Evolutionary conservation across 345 rosid genomes (phyloP), one percentile per base, ranked within the genome.

Genomic region (Dovyalis caffra): DNA sequence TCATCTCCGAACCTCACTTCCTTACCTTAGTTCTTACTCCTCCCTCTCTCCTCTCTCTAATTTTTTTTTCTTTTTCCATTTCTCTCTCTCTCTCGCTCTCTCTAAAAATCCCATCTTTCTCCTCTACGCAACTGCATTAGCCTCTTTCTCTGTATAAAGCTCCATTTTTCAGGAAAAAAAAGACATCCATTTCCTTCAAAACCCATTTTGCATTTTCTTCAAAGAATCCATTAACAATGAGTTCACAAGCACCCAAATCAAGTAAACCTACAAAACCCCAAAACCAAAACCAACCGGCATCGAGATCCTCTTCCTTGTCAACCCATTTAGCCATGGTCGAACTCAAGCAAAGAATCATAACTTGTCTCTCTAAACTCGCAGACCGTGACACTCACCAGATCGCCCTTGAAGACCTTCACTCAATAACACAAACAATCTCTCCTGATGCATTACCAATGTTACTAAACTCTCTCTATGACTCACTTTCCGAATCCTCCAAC

Each of bases 301-400:
- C 84, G 5, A 83, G 85, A 77, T 83, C 97, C 37, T 79, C 93
- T 12, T 89, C 98, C 16, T 83, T 90, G 69, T 83, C 97, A 45
- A 82, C 97, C 16, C 97, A 93, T 80, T 85, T 88, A 65, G 98
- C 98, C 61, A 96, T 92, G 98, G 95, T 96, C 26, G 99, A 96
- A 76, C 87, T 86, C 45, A 96, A 96, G 86, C 99, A 96, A 68
- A 82, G 85, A 82, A 90, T 93, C 81, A 82, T 96, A 38, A 91
- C 95, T n/a, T 92, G 91, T 31, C 87, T 93, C 68, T 87, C 97
- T 34, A 96, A 96, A 81, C 93, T 96, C 10, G 88, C 97, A 53
- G 99, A 93, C 85, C 93, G 98, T 11, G 98, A 96, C 68, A 96
- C 99, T 40, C 78, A 96, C 83, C 97, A 93, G 81, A 91, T 96